Conservation (phyloP, 2,329 filamentous ascomycete species). For the Zalaria sp. region DNA sequence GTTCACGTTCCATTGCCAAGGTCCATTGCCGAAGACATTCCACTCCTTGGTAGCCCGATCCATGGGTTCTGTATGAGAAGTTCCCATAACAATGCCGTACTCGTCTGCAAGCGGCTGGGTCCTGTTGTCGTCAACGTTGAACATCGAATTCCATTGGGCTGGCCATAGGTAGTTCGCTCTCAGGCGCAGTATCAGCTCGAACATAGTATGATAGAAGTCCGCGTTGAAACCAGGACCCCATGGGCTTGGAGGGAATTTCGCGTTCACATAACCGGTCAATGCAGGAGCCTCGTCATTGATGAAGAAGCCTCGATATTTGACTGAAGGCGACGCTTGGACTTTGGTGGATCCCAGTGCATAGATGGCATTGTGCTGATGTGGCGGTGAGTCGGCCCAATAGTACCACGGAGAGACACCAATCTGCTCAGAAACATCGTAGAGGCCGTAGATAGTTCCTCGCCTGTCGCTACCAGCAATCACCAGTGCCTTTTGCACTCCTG, state of each 20-base stretch:
- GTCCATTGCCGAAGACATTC: conserved; percentile 36
- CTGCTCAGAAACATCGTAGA: conserved; percentile 59
- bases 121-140: conserved; percentile 54
- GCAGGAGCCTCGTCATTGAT: conserved; percentile 58
- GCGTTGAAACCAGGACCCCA: conserved; percentile 30
- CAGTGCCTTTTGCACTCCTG: conserved; percentile 43
- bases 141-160: conserved; percentile 56
- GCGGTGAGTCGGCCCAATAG: conserved; percentile 51
- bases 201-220: conserved; percentile 55
- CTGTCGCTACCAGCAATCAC: conserved; percentile 56
- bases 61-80: conserved; percentile 62
- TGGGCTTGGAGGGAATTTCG: conserved; percentile 29
- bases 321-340: conserved; percentile 43
- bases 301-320: conserved; percentile 58
- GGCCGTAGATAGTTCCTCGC: conserved; percentile 53
- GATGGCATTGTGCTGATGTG: conserved; percentile 37
- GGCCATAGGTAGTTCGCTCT: conserved; percentile 67
- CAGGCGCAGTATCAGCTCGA: conserved; percentile 55
- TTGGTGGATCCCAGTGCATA: conserved; percentile 41
- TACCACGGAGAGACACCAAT: conserved; percentile 61
- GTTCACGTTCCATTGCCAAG: conserved; percentile 58
- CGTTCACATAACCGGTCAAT: conserved; percentile 50
- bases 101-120: conserved; percentile 58
- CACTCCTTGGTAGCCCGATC: conserved; percentile 41
- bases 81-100: conserved; percentile 61